Evolutionary conservation across 1,139 yeast genomes (phyloP), one percentile per base, ranked within the genome.

Genomic region (Suhomyces atakaporum): DNA sequence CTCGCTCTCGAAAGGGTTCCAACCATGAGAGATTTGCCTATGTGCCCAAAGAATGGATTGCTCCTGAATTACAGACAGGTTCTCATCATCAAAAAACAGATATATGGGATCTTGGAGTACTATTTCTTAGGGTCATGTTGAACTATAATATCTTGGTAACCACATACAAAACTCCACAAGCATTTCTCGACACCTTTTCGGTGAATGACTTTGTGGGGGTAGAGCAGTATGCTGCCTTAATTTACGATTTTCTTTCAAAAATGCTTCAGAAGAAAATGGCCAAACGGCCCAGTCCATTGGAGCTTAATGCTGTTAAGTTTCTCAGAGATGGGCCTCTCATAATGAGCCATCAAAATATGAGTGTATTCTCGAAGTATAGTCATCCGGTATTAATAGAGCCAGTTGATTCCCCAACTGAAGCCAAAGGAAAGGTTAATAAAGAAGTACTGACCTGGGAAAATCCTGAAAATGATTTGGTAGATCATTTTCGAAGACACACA

Each of bases 21-120:
- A 27, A n/a, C 23, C 39, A 29, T 12, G 29, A 31, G 8, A 20
- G 29, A 7, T 8, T 44, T 4, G 35, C 40, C 4, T 54, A 52
- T 20, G 51, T 56, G 7, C 69, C 74, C 1, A 42, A 43, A 5
- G 47, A 47, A 0, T 89, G 96, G 97, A 62, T 62, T 8, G 92
- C 96, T 0, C 96, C 97, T 0, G 97, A 89, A 54, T 51, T 84
- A 11, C 53, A 60, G 5, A 63, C 66, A 3, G 65, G 58, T 25
- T 48, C 59, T 12, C 82, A 84, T 8, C 85, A 83, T 39, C 69
- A 87, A 29, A 87, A 88, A 54, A 81, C 96, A 0, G 98, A 94
- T 62, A 83, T 94, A 5, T 92, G 97, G 96, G 85, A 86, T 50
- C 64, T 90, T 33, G 98, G 97, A 3, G 87, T 86, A 0, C 60